phyloP scores from a whole-genome alignment of 1,284 basidiomycete genomes.

The Cryptococcus amylolentus region DNA sequence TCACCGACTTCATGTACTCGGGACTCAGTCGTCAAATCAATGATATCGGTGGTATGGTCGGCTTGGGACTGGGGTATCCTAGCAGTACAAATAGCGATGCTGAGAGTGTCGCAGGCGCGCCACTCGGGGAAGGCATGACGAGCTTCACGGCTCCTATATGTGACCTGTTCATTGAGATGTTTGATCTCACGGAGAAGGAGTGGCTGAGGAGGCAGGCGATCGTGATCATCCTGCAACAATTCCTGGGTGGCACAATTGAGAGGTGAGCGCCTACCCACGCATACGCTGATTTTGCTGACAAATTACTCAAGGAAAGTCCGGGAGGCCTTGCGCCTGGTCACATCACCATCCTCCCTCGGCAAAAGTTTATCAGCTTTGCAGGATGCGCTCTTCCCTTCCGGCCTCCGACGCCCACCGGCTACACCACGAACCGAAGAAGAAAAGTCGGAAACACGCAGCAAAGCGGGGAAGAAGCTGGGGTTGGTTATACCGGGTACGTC shows the following conservation, averaged over 20 bases:
- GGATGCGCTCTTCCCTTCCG: constrained; percentile 76
- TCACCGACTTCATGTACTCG: constrained; percentile 76
- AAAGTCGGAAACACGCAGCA: constrained; percentile 70
- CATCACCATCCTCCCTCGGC: constrained; percentile 67
- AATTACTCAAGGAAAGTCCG: background rate
- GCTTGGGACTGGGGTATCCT: constrained; percentile 60
- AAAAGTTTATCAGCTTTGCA: constrained; percentile 64
- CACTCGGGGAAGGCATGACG: constrained; percentile 72
- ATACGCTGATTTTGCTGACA: background rate
- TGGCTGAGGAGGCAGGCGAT: constrained; percentile 96
- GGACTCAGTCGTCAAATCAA: constrained; percentile 76
- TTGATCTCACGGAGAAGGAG: constrained; percentile 91
- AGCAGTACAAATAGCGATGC: background rate
- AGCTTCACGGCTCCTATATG: constrained; percentile 90
- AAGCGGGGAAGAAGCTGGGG: constrained; percentile 75
- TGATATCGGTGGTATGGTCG: constrained; percentile 72
- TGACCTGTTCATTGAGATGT: constrained; percentile 84
- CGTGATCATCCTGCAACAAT: constrained; percentile 91
- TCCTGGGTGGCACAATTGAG: constrained; percentile 92
- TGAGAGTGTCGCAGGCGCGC: constrained; percentile 51
- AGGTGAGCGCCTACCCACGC: constrained; percentile 54
- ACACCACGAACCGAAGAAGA: constrained; percentile 72
- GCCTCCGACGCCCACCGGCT: constrained; percentile 61
- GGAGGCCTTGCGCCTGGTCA: constrained; percentile 57
- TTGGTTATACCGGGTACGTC: constrained; percentile 76